Base-by-base conservation (phyloP, 2,329 filamentous ascomycete species). In the Fusarium siculi region DNA sequence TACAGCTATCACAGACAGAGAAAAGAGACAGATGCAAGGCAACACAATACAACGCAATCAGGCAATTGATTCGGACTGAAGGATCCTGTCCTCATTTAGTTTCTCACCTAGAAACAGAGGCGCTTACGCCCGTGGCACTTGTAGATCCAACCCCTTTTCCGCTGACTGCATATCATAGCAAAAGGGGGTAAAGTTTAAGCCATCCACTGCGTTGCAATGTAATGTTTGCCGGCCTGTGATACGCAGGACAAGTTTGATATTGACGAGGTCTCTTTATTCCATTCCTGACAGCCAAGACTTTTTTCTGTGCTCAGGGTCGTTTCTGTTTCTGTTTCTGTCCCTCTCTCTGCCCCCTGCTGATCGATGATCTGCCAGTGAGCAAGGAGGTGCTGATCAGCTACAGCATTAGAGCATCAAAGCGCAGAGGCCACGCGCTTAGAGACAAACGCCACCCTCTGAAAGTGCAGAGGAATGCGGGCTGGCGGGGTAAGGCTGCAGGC, bases 391-490 rank as follows among this genome's bases (percentile, higher is more conserved):
- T 62, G 43, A 54, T 49, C 60, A 47, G 63, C 47, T 52, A 36
- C 25, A 23, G 53, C 44, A 73, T 70, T 30, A 30, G 28, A 30
- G 49, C 47, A 74, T 72, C 71, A 72, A 63, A 72, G 63, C 63
- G 63, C 39, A 68, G 25, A 46, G 71, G 47, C 46, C 56, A 60
- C 53, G 72, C 71, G 71, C 72, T 74, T 74, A 49, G 60, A 70
- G 36, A 34, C 52, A 65, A 54, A 55, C 68, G 68, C 66, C 68
- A 63, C 66, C 67, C 56, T 53, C 57, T 28, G 28, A 42, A 62
- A 39, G 46, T 44, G 37, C 49, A 37, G 61, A 66, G 64, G 63
- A 52, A 62, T 74, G 72, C 72, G 72, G 72, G 70, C 70, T 70
- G 58, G 71, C 52, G 63, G 68, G 64, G 62, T 74, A 74, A 55